Conservation (phyloP, 2,329 filamentous ascomycete species). For the Talaromyces sp. region DNA sequence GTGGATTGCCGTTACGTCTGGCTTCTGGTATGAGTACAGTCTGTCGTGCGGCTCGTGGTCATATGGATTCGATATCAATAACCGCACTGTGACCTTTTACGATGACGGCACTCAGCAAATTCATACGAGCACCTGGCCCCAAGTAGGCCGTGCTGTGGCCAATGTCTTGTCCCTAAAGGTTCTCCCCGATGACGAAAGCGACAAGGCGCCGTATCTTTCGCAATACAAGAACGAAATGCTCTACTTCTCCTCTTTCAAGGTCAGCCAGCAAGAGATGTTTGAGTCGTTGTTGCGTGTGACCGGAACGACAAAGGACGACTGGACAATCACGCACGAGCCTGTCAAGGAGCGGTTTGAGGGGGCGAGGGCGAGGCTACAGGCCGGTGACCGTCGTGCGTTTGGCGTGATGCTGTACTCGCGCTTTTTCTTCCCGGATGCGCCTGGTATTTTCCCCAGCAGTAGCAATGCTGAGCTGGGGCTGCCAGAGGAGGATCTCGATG, state of each 20-base stretch:
- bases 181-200: constrained; percentile 34
- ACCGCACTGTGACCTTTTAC: constrained; percentile 40
- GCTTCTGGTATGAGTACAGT: constrained; percentile 54
- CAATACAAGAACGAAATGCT: constrained; percentile 46
- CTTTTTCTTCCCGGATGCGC: constrained; percentile 47
- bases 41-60: constrained; percentile 30
- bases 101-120: constrained; percentile 55
- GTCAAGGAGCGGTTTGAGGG: constrained; percentile 46
- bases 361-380: constrained; percentile 37
- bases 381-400: constrained; percentile 43
- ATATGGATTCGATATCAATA: constrained; percentile 49
- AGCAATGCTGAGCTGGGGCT: neutral
- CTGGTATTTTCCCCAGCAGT: constrained; percentile 36
- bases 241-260: constrained; percentile 52
- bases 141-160: constrained; percentile 52
- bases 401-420: constrained; percentile 51
- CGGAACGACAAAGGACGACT: constrained; percentile 54
- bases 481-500: constrained; percentile 8
- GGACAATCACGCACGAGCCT: constrained; percentile 51
- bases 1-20: constrained; percentile 40
- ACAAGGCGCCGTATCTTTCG: constrained; percentile 35
- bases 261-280: constrained; percentile 62
- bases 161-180: constrained; percentile 45
- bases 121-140: constrained; percentile 55
- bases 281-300: constrained; percentile 55